Percentiles rank a stretch among this genome's conserved stretches.
phyloP scores from a whole-genome alignment of 352 stramenopile species.

The Phytopythium ostracodes region DNA sequence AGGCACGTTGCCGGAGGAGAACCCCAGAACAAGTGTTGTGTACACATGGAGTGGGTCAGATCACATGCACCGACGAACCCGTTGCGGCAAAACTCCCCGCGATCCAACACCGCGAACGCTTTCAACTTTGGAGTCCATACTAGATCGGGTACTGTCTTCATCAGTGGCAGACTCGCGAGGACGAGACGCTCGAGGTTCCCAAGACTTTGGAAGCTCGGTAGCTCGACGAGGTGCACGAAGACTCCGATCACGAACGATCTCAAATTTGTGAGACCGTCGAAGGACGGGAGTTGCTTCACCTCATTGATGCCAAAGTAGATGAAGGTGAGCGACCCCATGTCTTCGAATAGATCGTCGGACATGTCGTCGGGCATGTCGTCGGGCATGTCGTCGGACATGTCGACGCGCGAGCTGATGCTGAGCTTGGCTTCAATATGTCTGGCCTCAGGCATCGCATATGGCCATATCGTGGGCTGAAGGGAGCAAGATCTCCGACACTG shows the following conservation, averaged over 20 bases:
- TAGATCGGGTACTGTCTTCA: conserved; percentile 21
- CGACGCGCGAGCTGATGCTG: background rate
- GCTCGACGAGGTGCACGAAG: background rate
- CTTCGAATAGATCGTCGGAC: conserved; percentile 8
- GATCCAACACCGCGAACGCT: conserved; percentile 14
- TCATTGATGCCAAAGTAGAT: background rate
- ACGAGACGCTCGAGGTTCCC: conserved; percentile 19
- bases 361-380: background rate
- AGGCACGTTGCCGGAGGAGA: conserved; percentile 18
- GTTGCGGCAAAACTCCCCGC: conserved; percentile 26
- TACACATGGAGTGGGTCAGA: conserved; percentile 15
- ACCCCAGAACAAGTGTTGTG: conserved; percentile 15
- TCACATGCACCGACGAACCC: conserved; percentile 23
- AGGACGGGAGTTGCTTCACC: conserved; percentile 20
- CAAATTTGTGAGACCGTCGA: conserved; percentile 28
- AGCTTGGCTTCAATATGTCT: background rate
- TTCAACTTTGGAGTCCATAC: conserved; percentile 15
- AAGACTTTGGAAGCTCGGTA: conserved; percentile 17
- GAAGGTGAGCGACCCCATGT: conserved; percentile 2
- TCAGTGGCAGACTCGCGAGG: conserved; percentile 9
- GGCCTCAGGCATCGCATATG: background rate
- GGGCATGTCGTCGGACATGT: background rate
- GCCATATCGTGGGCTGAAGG: no score
- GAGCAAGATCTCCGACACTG: no score
- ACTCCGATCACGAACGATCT: conserved; percentile 20